Conservation (phyloP, 306 rosid genomes). For the Ziziphus jujuba region DNA sequence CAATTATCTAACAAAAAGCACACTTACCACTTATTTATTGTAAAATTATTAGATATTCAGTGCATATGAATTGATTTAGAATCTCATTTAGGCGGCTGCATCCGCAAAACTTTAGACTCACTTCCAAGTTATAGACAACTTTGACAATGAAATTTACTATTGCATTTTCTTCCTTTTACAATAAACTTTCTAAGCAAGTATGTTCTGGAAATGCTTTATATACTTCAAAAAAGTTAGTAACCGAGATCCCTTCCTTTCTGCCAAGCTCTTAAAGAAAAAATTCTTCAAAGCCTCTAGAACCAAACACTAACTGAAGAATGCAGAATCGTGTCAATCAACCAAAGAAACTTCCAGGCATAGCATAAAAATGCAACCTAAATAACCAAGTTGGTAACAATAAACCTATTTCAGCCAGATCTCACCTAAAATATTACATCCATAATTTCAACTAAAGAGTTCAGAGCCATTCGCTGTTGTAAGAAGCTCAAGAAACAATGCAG, state of each 20-base stretch:
- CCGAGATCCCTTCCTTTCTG: not conserved
- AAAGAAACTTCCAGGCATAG: not conserved
- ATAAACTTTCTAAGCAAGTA: not conserved
- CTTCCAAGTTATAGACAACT: not conserved
- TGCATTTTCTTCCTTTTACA: not conserved
- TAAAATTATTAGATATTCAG: not conserved
- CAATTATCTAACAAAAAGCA: not conserved
- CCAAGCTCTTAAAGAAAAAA: not conserved
- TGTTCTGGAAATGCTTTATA: not conserved
- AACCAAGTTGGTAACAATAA: not conserved
- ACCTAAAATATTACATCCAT: not conserved
- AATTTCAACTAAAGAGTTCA: too few species aligned
- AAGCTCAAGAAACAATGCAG: too few species aligned
- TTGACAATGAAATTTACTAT: not conserved
- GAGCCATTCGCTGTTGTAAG: too few species aligned
- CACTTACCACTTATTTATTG: not conserved
- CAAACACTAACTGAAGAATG: not conserved
- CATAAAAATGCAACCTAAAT: not conserved
- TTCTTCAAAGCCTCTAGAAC: not conserved
- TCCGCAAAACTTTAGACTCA: not conserved
- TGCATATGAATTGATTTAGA: not conserved
- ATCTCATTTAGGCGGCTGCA: not conserved
- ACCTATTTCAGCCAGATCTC: not conserved
- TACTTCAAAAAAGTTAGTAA: not conserved
- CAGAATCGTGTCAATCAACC: too few species aligned